phyloP scores from a whole-genome alignment of 192 early-diverging fungal species.

The Phlyctochytrium arcticum region DNA sequence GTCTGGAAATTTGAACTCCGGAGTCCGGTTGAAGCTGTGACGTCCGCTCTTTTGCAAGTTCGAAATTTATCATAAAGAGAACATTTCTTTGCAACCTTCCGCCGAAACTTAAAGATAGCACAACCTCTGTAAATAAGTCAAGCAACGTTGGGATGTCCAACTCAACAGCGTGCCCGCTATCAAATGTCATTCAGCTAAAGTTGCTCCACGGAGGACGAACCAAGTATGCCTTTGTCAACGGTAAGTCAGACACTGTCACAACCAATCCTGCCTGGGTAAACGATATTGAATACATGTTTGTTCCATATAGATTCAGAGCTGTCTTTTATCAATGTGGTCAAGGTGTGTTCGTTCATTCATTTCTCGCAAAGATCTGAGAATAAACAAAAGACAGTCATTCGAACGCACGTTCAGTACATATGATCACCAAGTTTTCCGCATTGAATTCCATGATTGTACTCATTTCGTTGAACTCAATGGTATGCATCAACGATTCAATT shows the following conservation, averaged over 20 bases:
- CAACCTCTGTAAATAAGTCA: too few species aligned
- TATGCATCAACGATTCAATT: background rate
- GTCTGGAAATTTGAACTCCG: too few species aligned
- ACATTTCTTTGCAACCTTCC: too few species aligned
- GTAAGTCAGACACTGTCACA: background rate
- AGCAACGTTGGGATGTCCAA: too few species aligned
- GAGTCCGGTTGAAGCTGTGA: too few species aligned
- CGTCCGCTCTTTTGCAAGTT: too few species aligned
- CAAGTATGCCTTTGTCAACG: background rate
- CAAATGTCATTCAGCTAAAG: background rate
- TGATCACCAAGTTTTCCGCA: background rate
- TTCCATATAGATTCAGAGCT: background rate
- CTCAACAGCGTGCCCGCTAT: too few species aligned
- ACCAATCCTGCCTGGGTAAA: background rate
- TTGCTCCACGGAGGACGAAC: background rate
- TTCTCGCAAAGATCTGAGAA: background rate
- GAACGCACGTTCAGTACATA: background rate
- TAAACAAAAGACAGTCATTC: slow-evolving; percentile 1
- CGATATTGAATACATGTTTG: background rate
- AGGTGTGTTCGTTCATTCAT: background rate
- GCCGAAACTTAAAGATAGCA: too few species aligned
- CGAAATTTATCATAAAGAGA: too few species aligned
- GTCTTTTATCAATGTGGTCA: background rate
- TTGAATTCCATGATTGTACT: slow-evolving; percentile 21
- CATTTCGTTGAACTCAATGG: slow-evolving; percentile 12